Evolutionary conservation across 805 yeast genomes (phyloP).

Genomic region (Starmerella floris): DNA sequence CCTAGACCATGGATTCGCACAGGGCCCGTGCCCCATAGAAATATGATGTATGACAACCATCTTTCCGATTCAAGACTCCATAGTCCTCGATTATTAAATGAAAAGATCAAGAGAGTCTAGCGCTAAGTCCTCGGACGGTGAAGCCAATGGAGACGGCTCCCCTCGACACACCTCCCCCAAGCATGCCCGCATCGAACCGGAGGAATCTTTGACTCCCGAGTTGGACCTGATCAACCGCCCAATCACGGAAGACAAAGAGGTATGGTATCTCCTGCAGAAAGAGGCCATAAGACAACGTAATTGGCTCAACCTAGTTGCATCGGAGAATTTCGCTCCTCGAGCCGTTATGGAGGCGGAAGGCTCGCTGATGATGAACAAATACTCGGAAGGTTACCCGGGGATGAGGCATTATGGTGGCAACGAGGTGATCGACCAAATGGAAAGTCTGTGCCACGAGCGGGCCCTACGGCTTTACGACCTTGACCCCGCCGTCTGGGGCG

Average conservation of each 20-base stretch:
- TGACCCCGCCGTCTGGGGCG: slow-evolving; percentile 83
- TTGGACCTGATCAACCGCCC: slow-evolving; percentile 5
- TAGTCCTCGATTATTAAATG: not conserved
- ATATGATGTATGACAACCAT: not conserved
- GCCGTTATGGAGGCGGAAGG: slow-evolving; percentile 94
- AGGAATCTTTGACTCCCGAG: not conserved
- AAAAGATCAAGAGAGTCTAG: not conserved
- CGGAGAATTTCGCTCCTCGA: slow-evolving; percentile 91
- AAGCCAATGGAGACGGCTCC: not conserved
- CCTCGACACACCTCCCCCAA: not conserved
- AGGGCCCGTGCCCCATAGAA: not conserved
- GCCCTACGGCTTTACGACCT: slow-evolving; percentile 80
- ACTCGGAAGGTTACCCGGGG: slow-evolving; percentile 98
- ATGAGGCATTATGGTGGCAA: slow-evolving; percentile 98
- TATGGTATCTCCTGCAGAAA: slow-evolving; percentile 33
- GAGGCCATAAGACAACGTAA: slow-evolving; percentile 83
- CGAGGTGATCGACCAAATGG: slow-evolving; percentile 88
- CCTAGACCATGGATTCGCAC: not conserved
- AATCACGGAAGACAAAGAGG: slow-evolving; percentile 28
- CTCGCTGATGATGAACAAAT: slow-evolving; percentile 93
- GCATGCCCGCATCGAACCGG: not conserved
- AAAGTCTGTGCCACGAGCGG: slow-evolving; percentile 80
- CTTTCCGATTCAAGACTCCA: not conserved
- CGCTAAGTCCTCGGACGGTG: not conserved
- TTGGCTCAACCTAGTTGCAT: slow-evolving; percentile 86